Evolutionary conservation across 345 rosid species (phyloP).

Genomic region (Cardamine chenopodiifolia): DNA sequence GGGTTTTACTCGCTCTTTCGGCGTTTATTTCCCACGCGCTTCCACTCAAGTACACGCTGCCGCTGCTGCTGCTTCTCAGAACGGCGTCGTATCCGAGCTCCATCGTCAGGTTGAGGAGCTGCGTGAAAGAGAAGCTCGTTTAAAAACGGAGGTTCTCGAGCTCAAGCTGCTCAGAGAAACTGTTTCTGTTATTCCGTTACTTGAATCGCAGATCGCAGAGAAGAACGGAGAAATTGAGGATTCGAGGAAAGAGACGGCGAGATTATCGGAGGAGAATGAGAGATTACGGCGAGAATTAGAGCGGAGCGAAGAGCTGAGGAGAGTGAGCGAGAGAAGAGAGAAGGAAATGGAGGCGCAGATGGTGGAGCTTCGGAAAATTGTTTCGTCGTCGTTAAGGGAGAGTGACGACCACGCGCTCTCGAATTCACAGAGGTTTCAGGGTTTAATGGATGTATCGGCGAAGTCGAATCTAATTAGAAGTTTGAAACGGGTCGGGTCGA

Average conservation of each 20-base stretch:
- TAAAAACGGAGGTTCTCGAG: slow-evolving; percentile 78
- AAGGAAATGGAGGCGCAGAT: slow-evolving; percentile 57
- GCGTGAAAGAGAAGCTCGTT: slow-evolving; percentile 64
- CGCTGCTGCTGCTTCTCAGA: slow-evolving; percentile 55
- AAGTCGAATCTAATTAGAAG: slow-evolving; percentile 57
- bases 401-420: slow-evolving; percentile 53
- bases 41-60: slow-evolving; percentile 83
- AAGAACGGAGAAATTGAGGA: slow-evolving; percentile 52
- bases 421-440: slow-evolving; percentile 76
- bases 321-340: slow-evolving; percentile 47
- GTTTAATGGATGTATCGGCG: slow-evolving; percentile 57
- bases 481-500: slow-evolving; percentile 51
- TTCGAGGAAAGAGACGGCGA: slow-evolving; percentile 43
- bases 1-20: slow-evolving; percentile 70
- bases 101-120: slow-evolving; percentile 77
- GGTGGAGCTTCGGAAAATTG: slow-evolving; percentile 53
- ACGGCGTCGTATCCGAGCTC: slow-evolving; percentile 56
- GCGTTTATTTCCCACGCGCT: slow-evolving; percentile 91
- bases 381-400: slow-evolving; percentile 42
- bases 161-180: slow-evolving; percentile 70
- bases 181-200: slow-evolving; percentile 69
- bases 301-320: slow-evolving; percentile 33
- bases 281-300: slow-evolving; percentile 44
- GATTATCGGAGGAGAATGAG: slow-evolving; percentile 55
- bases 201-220: slow-evolving; percentile 56